Percentiles rank a stretch among this genome's conserved stretches.
Conservation (phyloP, 345 rosid genomes). For the Aegle marmelos region DNA sequence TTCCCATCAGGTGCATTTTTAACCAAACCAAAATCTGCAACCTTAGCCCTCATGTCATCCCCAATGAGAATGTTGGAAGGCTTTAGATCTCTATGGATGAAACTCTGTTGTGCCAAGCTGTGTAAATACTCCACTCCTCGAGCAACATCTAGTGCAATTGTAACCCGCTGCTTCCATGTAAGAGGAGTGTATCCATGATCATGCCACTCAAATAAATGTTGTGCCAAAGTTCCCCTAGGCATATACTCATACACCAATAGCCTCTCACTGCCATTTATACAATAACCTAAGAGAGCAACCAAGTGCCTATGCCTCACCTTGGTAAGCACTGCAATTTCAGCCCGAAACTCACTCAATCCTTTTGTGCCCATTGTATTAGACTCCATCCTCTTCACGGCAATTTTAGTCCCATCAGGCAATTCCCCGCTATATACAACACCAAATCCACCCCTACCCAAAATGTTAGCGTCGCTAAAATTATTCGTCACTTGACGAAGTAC, state of each 20-base stretch:
- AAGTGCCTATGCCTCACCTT: constrained; percentile 89
- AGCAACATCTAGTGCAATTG: constrained; percentile 81
- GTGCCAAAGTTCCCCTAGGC: constrained; percentile 83
- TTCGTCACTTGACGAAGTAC: constrained; percentile 68
- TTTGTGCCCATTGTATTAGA: constrained; percentile 53
- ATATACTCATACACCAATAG: constrained; percentile 86
- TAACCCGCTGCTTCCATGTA: constrained; percentile 82
- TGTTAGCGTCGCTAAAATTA: constrained; percentile 61
- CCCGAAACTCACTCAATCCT: constrained; percentile 82
- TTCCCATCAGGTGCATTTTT: constrained; percentile 87
- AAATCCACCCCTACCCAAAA: constrained; percentile 85
- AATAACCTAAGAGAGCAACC: constrained; percentile 80
- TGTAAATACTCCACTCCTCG: constrained; percentile 92
- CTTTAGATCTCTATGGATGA: constrained; percentile 87
- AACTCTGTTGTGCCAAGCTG: constrained; percentile 83
- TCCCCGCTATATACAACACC: constrained; percentile 87
- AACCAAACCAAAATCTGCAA: constrained; percentile 90
- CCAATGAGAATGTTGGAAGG: constrained; percentile 88
- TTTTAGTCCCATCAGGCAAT: constrained; percentile 77
- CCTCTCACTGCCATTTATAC: constrained; percentile 75
- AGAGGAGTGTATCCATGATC: constrained; percentile 47
- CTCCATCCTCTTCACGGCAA: constrained; percentile 89
- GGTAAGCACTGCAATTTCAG: constrained; percentile 80
- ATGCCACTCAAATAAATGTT: constrained; percentile 65
- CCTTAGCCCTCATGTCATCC: constrained; percentile 95